Evolutionary conservation across 2,329 filamentous ascomycete genomes (phyloP).

Genomic region (Xylariales sp.): DNA sequence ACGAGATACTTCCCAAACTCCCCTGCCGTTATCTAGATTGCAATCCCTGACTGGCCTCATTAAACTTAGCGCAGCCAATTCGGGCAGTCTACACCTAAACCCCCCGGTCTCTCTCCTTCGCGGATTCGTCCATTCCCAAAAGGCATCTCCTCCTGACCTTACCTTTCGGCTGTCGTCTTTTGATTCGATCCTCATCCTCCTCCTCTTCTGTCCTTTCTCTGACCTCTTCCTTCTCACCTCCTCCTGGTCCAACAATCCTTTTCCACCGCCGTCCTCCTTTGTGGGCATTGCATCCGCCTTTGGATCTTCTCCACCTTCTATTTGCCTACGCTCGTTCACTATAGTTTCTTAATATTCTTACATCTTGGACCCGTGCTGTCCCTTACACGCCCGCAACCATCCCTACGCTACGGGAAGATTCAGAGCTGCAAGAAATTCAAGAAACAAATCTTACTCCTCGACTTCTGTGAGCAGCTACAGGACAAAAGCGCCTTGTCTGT

Average conservation of each 20-base stretch:
- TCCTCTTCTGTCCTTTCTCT: conserved; percentile 5
- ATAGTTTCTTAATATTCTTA: conserved; percentile 30
- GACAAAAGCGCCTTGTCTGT: conserved; percentile 16
- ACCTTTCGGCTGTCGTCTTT: not conserved
- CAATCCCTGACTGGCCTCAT: conserved; percentile 30
- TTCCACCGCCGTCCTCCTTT: conserved; percentile 7
- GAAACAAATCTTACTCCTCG: too few relatives aligned
- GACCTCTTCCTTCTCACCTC: conserved; percentile 5
- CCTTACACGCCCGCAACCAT: too few relatives aligned
- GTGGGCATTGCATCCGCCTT: conserved; percentile 10
- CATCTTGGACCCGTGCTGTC: conserved; percentile 12
- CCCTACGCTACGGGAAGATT: too few relatives aligned
- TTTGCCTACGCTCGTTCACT: conserved; percentile 28
- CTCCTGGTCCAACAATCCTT: conserved; percentile 11
- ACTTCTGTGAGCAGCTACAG: conserved; percentile 9
- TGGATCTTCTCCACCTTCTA: conserved; percentile 18
- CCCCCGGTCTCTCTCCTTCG: conserved; percentile 14
- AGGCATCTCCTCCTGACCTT: conserved; percentile 3
- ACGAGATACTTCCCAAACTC: conserved; percentile 6
- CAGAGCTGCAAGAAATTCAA: too few relatives aligned
- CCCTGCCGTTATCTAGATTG: conserved; percentile 3
- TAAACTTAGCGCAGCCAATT: conserved; percentile 38
- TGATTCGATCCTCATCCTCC: not conserved
- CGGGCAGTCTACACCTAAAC: conserved; percentile 31
- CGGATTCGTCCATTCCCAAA: conserved; percentile 4